phyloP scores from a whole-genome alignment of 192 early-diverging fungal species.

The Gaertneriomyces sp. region DNA sequence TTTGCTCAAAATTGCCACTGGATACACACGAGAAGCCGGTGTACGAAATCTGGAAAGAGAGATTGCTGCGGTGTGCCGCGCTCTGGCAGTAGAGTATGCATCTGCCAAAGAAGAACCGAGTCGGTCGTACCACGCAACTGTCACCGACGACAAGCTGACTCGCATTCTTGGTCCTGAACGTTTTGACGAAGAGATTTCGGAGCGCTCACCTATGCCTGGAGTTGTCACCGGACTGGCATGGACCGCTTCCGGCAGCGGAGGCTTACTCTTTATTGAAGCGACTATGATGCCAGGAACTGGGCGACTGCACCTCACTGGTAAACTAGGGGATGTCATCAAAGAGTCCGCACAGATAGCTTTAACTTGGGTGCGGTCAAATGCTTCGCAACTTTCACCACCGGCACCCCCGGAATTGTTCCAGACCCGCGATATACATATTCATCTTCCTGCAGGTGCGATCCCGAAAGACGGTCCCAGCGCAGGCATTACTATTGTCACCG shows the following conservation, averaged over 20 bases:
- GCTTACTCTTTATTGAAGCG: conserved; percentile 77
- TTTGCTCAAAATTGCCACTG: conserved; percentile 57
- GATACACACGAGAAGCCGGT: conserved; percentile 78
- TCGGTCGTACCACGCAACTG: conserved; percentile 41
- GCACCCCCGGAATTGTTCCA: conserved; percentile 27
- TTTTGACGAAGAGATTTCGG: conserved; percentile 68
- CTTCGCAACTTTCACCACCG: conserved; percentile 43
- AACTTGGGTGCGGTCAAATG: conserved; percentile 75
- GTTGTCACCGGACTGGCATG: conserved; percentile 84
- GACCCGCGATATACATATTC: conserved; percentile 79
- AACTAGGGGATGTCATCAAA: conserved; percentile 80
- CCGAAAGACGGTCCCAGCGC: conserved; percentile 79
- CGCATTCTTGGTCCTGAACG: conserved; percentile 61
- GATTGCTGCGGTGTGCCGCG: conserved; percentile 66
- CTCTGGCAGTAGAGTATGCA: conserved; percentile 66
- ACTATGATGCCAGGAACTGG: conserved; percentile 72
- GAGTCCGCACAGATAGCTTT: conserved; percentile 75
- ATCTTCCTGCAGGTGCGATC: conserved; percentile 74
- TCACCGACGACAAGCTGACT: conserved; percentile 50
- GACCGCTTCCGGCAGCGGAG: conserved; percentile 66
- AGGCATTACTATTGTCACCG: conserved; percentile 69
- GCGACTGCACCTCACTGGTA: conserved; percentile 64
- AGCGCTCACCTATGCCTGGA: conserved; percentile 61
- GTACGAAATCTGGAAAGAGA: conserved; percentile 73
- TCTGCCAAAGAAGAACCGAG: conserved; percentile 48